Percentiles rank a stretch among this genome's conserved stretches.
These are phyloP conservation scores for Phialophora macrospora DNA, from an alignment of 2,329 filamentous ascomycete genomes.

Conservation along the genomic window DNA sequence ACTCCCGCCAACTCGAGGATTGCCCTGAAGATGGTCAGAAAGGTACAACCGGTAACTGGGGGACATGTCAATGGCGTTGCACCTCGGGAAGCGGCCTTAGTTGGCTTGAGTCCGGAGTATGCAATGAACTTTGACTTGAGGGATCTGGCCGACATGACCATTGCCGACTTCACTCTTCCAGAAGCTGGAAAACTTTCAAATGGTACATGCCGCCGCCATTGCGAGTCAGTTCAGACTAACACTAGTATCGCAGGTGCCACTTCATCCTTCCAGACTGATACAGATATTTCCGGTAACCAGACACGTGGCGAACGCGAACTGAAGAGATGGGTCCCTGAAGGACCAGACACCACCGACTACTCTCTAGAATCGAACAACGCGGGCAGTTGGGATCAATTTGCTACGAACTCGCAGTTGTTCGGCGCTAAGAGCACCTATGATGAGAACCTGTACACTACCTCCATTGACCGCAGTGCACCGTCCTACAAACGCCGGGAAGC, in stretches of 20 bases:
- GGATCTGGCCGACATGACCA: constrained; percentile 63
- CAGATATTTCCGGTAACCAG: constrained; percentile 79
- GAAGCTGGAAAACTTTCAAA: constrained; percentile 61
- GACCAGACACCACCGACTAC: constrained; percentile 66
- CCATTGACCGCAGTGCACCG: constrained; percentile 82
- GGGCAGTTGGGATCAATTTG: constrained; percentile 88
- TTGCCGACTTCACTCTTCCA: constrained; percentile 59
- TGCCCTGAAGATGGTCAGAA: constrained; percentile 69
- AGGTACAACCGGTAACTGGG: constrained; percentile 48
- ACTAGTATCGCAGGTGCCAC: constrained; percentile 60
- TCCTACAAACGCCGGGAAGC: constrained; percentile 78
- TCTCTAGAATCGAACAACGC: constrained; percentile 68
- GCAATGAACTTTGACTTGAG: constrained; percentile 66
- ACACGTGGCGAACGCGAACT: constrained; percentile 73
- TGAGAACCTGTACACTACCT: constrained; percentile 91
- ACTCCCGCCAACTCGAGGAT: constrained; percentile 60
- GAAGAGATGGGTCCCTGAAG: constrained; percentile 78
- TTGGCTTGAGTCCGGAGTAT: constrained; percentile 52
- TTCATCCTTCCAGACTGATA: constrained; percentile 79
- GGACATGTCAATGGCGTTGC: constrained; percentile 50
- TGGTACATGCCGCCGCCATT: constrained; percentile 51
- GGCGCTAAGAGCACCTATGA: constrained; percentile 89
- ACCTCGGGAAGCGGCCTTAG: constrained; percentile 47
- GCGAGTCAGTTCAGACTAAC: constrained; percentile 11
- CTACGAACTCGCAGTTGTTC: constrained; percentile 83